Evolutionary conservation across 2,329 filamentous ascomycete genomes (phyloP), one percentile per base, ranked within the genome.

Genomic region (Aspergillus luchuensis): DNA sequence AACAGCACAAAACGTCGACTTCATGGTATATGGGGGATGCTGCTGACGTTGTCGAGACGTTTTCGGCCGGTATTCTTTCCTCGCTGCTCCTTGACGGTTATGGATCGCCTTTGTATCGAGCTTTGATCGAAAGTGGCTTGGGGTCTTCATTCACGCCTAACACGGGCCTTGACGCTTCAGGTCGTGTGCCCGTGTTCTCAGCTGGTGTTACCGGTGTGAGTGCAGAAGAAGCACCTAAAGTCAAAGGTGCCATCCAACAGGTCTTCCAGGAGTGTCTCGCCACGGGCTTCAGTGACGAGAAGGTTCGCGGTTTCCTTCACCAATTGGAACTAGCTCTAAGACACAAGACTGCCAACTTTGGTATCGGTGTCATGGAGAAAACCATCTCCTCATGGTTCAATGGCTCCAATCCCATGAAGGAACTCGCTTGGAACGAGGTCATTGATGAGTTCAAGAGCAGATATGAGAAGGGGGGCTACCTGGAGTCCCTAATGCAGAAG

Each of bases 61-160:
- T 98, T 75, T 91, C 92, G 0, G 78, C 97, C 5, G 87, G 90
- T 2, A 83, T 99, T 8, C 80, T 98, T 36, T 91, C 91, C 4
- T 92, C 90, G 2, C 80, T 99, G 15, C 79, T 99, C 8, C 89
- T 96, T 79, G 93, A 97, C 74, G 95, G 95, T 5, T 99, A 98
- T 73, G 94, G 95, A 13, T 97, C 95, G 5, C 95, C 95, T 0
- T 79, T 99, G 58, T 98, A 98, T 75, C 89, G 89, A 63, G 91
- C 90, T 1, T 81, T 99, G 60, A 91, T 99, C 57, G 94, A 98
- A 74, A 87, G 90, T 50, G 93, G 92, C 0, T 84, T 99, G 41
- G 95, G 95, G 21, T 91, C 92, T 0, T 94, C 97, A 69, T 99
- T 92, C 80, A 96, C 92, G 56, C 92, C 95, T 3, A 99, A 99